Evolutionary conservation across 2,329 filamentous ascomycete species (phyloP).

Genomic region (Teratosphaeria nubilosa): DNA sequence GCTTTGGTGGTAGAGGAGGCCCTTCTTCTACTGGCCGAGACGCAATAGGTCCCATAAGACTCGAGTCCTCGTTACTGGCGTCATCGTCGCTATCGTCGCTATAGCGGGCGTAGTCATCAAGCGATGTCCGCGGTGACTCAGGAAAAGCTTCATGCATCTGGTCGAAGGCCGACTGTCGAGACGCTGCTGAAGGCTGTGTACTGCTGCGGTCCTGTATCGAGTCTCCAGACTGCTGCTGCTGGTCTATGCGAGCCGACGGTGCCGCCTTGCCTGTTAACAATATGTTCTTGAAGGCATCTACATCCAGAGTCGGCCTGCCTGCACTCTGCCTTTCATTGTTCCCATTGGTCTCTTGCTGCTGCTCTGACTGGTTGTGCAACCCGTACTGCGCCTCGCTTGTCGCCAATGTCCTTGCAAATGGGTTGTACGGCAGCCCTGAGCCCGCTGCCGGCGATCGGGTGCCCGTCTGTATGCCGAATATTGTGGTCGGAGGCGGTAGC

Average conservation of each 20-base stretch:
- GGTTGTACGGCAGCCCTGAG: slow-evolving; percentile 20
- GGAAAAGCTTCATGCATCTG: slow-evolving; percentile 29
- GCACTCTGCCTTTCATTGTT: slow-evolving; percentile 3
- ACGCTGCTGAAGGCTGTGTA: slow-evolving; percentile 46
- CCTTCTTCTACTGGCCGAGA: slow-evolving; percentile 39
- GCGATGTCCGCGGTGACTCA: slow-evolving; percentile 47
- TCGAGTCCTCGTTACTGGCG: slow-evolving; percentile 31
- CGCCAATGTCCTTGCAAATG: slow-evolving; percentile 25
- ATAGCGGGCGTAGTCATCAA: slow-evolving; percentile 26
- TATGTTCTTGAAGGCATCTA: slow-evolving; percentile 65
- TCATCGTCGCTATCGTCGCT: slow-evolving; percentile 16
- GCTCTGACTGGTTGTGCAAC: slow-evolving; percentile 2
- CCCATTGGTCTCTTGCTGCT: slow-evolving; percentile 3
- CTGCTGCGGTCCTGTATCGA: slow-evolving; percentile 34
- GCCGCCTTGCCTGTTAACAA: slow-evolving; percentile 57
- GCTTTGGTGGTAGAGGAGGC: slow-evolving; percentile 61
- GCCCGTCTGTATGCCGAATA: slow-evolving; percentile 2
- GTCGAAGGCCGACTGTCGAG: slow-evolving; percentile 47
- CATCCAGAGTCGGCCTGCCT: slow-evolving; percentile 47
- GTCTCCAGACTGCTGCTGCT: slow-evolving; percentile 2
- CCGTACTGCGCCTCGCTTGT: slow-evolving; percentile 16
- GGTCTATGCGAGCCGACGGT: slow-evolving; percentile 11
- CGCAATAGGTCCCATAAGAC: slow-evolving; percentile 23
- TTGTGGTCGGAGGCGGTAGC: slow-evolving; percentile 4
- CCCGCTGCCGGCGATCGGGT: slow-evolving; percentile 4